Evolutionary conservation across 257 asterid species (phyloP), one percentile per base, ranked within the genome.

Genomic region (Solanum piurae): DNA sequence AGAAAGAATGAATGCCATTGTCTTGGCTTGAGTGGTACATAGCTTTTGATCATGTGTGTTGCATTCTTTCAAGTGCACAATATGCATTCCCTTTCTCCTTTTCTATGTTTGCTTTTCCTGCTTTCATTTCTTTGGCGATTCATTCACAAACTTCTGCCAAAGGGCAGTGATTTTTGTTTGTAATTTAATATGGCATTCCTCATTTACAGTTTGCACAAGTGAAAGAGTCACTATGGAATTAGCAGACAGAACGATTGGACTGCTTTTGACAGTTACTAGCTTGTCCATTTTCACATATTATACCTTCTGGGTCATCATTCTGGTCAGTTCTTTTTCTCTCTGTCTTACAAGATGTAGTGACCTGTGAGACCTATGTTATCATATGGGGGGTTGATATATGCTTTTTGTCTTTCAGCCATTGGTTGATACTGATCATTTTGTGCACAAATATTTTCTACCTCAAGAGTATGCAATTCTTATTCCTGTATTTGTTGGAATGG

Each of bases 401-500:
- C n/a, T 4, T 60, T 73, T 60, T 73, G 5, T 73, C 46, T 69
- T 92, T 85, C 98, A 97, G 99, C 99, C 99, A 31, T 95, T 97
- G 73, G 98, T 97, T 31, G 98, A 96, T 88, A 88, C 92, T 16
- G 97, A 94, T 83, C 98, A 96, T 92, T 96, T 96, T 80, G 98
- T 94, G 90, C 98, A 96, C 95, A 90, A 91, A 69, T 96, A 96
- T 96, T 96, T 96, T 89, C 94, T 94, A 85, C 98, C 98, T 73
- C 98, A 94, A 90, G 98, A 95, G 85, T 96, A 91, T 64, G 99
- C 98, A 60, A 90, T 91, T 69, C 87, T 91, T 82, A 90, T 94
- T 87, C 96, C 98, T 3, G 98, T 95, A 84, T 93, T 80, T 55
- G 95, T 93, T 44, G 98, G 96, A 8, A 92, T 94, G 68, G 88